These are phyloP conservation scores for Neurospora hispaniola DNA, from an alignment of 495 filamentous ascomycete genomes.

Conservation along the genomic window DNA sequence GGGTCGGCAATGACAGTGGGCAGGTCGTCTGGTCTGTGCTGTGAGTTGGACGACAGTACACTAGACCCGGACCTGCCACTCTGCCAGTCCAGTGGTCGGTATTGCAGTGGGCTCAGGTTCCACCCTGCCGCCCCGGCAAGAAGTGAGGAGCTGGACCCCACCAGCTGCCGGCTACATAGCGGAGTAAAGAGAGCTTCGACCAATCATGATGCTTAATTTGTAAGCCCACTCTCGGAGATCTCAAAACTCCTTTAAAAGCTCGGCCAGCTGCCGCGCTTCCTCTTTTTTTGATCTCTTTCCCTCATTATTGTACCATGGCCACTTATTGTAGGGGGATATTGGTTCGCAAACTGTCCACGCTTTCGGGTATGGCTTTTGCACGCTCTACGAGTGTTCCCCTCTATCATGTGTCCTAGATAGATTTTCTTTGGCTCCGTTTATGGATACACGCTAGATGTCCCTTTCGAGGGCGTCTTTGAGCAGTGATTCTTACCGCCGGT, in stretches of 20 bases:
- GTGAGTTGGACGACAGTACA: background rate
- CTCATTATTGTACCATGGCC: conserved; percentile 52
- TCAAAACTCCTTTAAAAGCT: conserved; percentile 10
- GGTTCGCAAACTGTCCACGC: conserved; percentile 16
- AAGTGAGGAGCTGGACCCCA: background rate
- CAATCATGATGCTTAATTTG: conserved; percentile 18
- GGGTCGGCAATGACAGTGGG: background rate
- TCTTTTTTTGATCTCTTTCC: conserved; percentile 27
- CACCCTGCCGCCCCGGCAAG: background rate
- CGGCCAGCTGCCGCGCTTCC: conserved; percentile 5
- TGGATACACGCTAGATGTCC: conserved; percentile 47
- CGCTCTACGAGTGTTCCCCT: conserved; percentile 41
- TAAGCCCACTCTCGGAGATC: conserved; percentile 8
- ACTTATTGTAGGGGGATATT: conserved; percentile 77
- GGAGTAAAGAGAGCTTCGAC: background rate
- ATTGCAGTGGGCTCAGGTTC: background rate
- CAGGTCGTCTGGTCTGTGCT: background rate
- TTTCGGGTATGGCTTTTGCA: conserved; percentile 2
- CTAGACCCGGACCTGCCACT: background rate
- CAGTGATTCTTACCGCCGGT: conserved; percentile 52
- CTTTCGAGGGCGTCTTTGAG: conserved; percentile 33
- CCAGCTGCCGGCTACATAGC: background rate
- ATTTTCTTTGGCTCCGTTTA: conserved; percentile 41
- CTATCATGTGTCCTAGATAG: conserved; percentile 52
- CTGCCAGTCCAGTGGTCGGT: background rate